Base-by-base conservation (phyloP, 192 early-diverging fungal genomes). In the Spinellus fusiger region DNA sequence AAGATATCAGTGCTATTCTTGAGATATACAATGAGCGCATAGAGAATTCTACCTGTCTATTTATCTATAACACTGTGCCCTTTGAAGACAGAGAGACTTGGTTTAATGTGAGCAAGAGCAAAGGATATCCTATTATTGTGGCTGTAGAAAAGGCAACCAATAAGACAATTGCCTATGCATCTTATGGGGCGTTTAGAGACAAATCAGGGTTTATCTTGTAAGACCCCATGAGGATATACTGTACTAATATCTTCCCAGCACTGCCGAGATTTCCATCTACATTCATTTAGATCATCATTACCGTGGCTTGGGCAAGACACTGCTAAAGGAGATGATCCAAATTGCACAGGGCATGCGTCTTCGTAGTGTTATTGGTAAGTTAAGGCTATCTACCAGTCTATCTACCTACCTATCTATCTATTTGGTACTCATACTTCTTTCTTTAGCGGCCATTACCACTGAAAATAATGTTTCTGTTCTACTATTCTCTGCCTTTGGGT, bases 221-320 rank as follows among this genome's bases (percentile, higher is more conserved):
- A 49, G 59, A 26, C 26, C 2, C 6, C 12, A 38, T 34, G 12
- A 44, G 18, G 9, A 27, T 47, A 49, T 49, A 26, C 53, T 18
- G 15, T 55, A 27, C 23, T 49, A 20, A 12, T 29, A 20, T 40
- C 23, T 4, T 31, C 33, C 8, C 54, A 81, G 79, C 28, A 70
- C 79, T 28, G 69, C 74, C 3, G 79, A 81, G 56, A 70, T 78
- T n/a, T 81, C 79, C 5, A 5, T 81, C 18, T 81, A 81, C 64
- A 71, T 81, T 38, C 68, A 77, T 28, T 51, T 65, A 22, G 66
- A 76, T 38, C 76, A 78, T 37, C 74, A 77, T 18, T 61, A 65
- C 18, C 71, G 68, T 47, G 79, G 79, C 13, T 61, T 81, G 12
- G 79, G 79, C 25, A 48, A 56, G 28, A 13, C 62, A 1, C 46